Conservation (phyloP, 1,284 basidiomycete species). For the Ustilago shanxiensis region DNA sequence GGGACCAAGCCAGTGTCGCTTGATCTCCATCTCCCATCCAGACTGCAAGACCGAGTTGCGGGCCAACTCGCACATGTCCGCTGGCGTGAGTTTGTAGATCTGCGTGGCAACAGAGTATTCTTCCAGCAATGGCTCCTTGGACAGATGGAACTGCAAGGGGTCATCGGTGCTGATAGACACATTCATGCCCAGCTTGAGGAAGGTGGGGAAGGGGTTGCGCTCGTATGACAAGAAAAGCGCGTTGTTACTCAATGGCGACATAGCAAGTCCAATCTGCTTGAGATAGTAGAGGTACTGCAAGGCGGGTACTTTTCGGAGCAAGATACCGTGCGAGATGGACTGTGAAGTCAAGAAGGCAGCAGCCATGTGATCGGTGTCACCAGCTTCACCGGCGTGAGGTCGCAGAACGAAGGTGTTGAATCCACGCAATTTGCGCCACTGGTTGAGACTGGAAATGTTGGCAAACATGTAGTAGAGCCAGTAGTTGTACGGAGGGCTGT, state of each 20-base stretch:
- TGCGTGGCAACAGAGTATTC: conserved; percentile 96
- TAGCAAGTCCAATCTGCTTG: conserved; percentile 77
- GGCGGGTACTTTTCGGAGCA: conserved; percentile 95
- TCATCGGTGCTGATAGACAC: conserved; percentile 97
- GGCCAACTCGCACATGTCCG: conserved; percentile 84
- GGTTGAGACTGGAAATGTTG: conserved; percentile 93
- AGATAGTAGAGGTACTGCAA: conserved; percentile 80
- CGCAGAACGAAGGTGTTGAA: conserved; percentile 97
- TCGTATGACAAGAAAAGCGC: conserved; percentile 97
- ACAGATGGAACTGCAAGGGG: conserved; percentile 74
- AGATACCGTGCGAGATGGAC: conserved; percentile 98
- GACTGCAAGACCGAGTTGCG: conserved; percentile 96
- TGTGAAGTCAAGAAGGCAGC: conserved; percentile 96
- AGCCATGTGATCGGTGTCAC: conserved; percentile 96
- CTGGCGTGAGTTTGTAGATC: conserved; percentile 69
- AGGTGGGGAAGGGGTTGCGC: conserved; percentile 95
- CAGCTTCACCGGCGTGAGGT: conserved; percentile 97
- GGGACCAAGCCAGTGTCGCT: conserved; percentile 84
- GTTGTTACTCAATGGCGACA: conserved; percentile 98
- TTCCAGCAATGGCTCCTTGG: conserved; percentile 86
- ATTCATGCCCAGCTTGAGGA: conserved; percentile 95
- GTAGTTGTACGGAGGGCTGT: conserved; percentile 94
- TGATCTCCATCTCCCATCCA: conserved; percentile 98
- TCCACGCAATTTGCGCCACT: conserved; percentile 85
- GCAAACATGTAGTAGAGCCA: conserved; percentile 97